These are phyloP conservation scores for Wickerhamiella vanderwaltii DNA, from an alignment of 805 yeast species.

Conservation along the genomic window DNA sequence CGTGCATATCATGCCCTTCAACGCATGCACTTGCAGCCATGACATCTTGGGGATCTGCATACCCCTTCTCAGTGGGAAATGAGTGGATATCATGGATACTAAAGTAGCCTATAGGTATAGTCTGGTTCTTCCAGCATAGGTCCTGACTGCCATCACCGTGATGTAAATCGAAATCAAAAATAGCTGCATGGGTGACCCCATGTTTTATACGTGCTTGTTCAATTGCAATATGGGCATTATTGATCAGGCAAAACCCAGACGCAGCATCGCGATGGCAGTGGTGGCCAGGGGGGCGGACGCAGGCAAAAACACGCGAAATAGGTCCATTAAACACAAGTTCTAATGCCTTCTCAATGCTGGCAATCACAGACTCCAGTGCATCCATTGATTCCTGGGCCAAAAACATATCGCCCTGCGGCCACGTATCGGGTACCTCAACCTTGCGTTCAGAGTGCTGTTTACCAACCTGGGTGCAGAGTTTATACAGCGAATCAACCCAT, in stretches of 20 bases:
- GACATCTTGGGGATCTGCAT: constrained; percentile 57
- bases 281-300: constrained; percentile 76
- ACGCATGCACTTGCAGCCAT: constrained; percentile 70
- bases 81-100: constrained; percentile 78
- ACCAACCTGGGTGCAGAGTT: constrained; percentile 48
- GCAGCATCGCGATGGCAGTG: constrained; percentile 78
- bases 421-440: constrained; percentile 64
- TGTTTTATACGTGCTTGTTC: constrained; percentile 58
- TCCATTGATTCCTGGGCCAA: constrained; percentile 50
- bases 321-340: constrained; percentile 36
- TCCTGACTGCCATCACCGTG: constrained; percentile 89
- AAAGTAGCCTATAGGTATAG: constrained; percentile 51
- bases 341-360: constrained; percentile 59
- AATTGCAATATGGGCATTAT: constrained; percentile 70
- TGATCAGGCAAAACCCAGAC: constrained; percentile 70
- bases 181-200: constrained; percentile 66
- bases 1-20: constrained; percentile 59
- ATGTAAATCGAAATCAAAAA: constrained; percentile 71
- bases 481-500: constrained; percentile 52
- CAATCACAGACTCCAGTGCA: constrained; percentile 67
- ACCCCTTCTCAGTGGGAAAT: constrained; percentile 71
- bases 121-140: constrained; percentile 51
- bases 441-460: constrained; percentile 39
- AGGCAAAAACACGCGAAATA: constrained; percentile 42
- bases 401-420: constrained; percentile 80